These are phyloP conservation scores for Alternaria alternata DNA, from an alignment of 2,329 filamentous ascomycete species.

Conservation along the genomic window DNA sequence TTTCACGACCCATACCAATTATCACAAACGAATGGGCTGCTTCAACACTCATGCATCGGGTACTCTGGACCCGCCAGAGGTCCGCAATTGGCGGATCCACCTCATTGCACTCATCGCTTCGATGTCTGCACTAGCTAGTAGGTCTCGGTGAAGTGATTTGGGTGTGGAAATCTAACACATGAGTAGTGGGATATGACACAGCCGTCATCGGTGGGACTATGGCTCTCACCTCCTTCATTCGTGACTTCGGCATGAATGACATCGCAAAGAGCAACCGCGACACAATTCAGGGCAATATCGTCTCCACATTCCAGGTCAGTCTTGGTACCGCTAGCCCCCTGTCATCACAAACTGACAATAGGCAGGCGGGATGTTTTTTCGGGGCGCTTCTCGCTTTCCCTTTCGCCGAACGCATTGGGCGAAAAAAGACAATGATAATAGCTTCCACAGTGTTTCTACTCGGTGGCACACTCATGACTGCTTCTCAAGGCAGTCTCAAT, in stretches of 20 bases:
- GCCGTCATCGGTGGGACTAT: conserved; percentile 53
- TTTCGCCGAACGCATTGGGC: conserved; percentile 59
- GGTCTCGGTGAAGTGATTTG: not conserved
- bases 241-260: conserved; percentile 45
- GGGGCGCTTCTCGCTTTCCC: conserved; percentile 54
- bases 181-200: conserved; percentile 45
- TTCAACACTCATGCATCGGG: conserved; percentile 43
- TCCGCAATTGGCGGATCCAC: conserved; percentile 49
- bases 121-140: conserved; percentile 51
- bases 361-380: conserved; percentile 48
- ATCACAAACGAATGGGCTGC: conserved; percentile 26
- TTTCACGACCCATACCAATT: not conserved
- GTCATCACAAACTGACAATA: not conserved
- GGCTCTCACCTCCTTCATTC: conserved; percentile 50
- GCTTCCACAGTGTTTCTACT: conserved; percentile 56
- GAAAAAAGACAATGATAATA: conserved; percentile 59
- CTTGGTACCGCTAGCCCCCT: not conserved
- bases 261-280: conserved; percentile 43
- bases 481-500: conserved; percentile 45
- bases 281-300: conserved; percentile 52
- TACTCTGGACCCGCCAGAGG: conserved; percentile 47
- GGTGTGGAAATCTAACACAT: not conserved
- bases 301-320: conserved; percentile 48
- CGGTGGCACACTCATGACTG: conserved; percentile 53
- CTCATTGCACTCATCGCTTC: conserved; percentile 46